Percentiles rank a stretch among this genome's conserved stretches.
phyloP scores from a whole-genome alignment of 2,329 filamentous ascomycete genomes.

The Curvularia sp. region DNA sequence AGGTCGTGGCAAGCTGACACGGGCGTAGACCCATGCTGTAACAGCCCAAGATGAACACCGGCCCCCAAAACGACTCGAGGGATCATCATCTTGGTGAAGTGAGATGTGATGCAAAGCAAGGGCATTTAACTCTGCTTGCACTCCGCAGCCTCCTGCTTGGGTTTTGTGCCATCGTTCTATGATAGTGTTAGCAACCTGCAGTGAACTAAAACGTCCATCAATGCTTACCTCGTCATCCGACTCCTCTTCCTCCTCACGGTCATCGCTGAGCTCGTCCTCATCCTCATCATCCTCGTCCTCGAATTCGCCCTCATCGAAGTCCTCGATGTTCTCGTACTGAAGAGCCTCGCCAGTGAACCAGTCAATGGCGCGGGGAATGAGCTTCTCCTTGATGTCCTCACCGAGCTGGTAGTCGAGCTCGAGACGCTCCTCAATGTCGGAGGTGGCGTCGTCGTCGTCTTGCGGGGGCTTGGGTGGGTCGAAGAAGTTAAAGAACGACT shows the following conservation, averaged over 20 bases:
- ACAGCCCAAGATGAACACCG: conserved; percentile 9
- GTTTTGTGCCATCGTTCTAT: conserved; percentile 53
- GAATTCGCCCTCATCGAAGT: conserved; percentile 80
- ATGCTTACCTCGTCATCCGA: conserved; percentile 51
- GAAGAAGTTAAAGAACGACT: conserved; percentile 99
- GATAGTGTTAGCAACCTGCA: conserved; percentile 19
- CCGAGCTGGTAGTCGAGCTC: conserved; percentile 98
- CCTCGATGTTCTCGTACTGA: conserved; percentile 92
- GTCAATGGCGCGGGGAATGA: conserved; percentile 97
- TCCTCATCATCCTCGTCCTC: conserved; percentile 94
- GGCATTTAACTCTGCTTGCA: conserved; percentile 54
- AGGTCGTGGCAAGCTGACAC: conserved; percentile 10
- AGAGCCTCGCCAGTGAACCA: conserved; percentile 99
- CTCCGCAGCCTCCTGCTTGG: conserved; percentile 55
- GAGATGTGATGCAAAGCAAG: conserved; percentile 4
- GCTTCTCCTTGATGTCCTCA: conserved; percentile 99
- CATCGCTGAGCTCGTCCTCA: conserved; percentile 82
- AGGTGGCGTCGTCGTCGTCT: conserved; percentile 77
- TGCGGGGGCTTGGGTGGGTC: conserved; percentile 86
- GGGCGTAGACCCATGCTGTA: conserved; percentile 11
- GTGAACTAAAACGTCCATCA: neutral
- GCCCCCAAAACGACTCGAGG: conserved; percentile 24
- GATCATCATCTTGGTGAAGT: conserved; percentile 11
- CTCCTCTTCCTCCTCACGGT: conserved; percentile 74
- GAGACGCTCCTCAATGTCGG: conserved; percentile 95